These are phyloP conservation scores for Pilasporangium apinafurcum DNA, from an alignment of 352 stramenopile species.

Conservation along the genomic window DNA sequence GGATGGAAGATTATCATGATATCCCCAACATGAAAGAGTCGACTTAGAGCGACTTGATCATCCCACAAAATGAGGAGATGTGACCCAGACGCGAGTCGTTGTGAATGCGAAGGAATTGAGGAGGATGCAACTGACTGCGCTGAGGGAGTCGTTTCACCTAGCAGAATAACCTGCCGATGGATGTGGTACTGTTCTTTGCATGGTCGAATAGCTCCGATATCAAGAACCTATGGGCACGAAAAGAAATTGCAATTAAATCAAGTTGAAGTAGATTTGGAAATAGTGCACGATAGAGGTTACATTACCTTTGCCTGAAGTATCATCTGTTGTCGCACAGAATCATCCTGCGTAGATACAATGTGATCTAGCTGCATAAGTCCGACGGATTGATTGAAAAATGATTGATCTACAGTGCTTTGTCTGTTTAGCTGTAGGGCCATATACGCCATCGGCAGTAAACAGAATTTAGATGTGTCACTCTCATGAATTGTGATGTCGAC, in stretches of 20 bases:
- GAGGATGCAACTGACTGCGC: neutral
- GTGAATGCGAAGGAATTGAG: slow-evolving; percentile 1
- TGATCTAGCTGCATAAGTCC: slow-evolving; percentile 4
- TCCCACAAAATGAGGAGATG: slow-evolving; percentile 65
- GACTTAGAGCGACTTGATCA: slow-evolving; percentile 60
- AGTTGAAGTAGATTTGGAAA: neutral
- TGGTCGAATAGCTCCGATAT: slow-evolving; percentile 61
- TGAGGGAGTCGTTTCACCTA: slow-evolving; percentile 29
- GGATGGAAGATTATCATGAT: slow-evolving; percentile 53
- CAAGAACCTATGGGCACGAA: slow-evolving; percentile 50
- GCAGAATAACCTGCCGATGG: slow-evolving; percentile 55
- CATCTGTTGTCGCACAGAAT: no score
- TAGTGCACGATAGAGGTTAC: no score
- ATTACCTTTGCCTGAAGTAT: no score
- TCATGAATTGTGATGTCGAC: neutral
- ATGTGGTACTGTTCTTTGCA: slow-evolving; percentile 49
- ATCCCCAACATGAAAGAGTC: slow-evolving; percentile 48
- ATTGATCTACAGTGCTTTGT: neutral
- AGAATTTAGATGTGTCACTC: slow-evolving; percentile 6
- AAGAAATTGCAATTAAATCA: no score
- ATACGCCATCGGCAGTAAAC: slow-evolving; percentile 27
- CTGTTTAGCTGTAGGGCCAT: slow-evolving; percentile 22
- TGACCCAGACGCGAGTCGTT: slow-evolving; percentile 15
- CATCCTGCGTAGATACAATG: no score
- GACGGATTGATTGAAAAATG: slow-evolving; percentile 3